Percentiles rank a stretch among this genome's conserved stretches.
Evolutionary conservation across 2,329 filamentous ascomycete species (phyloP).

Genomic region (Penicillium crustosum): DNA sequence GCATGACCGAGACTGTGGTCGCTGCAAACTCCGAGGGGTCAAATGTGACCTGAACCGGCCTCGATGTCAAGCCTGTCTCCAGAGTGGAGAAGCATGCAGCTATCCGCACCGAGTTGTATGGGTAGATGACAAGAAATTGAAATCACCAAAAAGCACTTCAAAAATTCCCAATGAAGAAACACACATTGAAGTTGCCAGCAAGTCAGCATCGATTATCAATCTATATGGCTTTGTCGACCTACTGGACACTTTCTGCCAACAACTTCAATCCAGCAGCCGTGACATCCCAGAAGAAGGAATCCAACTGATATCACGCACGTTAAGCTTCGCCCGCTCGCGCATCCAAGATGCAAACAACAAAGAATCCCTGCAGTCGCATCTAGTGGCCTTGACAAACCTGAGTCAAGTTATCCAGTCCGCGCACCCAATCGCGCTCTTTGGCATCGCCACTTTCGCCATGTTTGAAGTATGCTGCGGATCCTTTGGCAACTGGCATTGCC

Average conservation of each 20-base stretch:
- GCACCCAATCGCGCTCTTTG: conserved; percentile 46
- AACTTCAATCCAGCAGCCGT: conserved; percentile 22
- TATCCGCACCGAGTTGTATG: conserved; percentile 32
- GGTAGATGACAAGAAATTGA: conserved; percentile 17
- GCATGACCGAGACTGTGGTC: conserved; percentile 31
- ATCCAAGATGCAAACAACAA: conserved; percentile 22
- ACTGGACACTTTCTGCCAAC: conserved; percentile 26
- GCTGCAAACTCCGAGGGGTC: conserved; percentile 26
- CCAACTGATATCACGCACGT: conserved; percentile 26
- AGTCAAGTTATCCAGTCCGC: conserved; percentile 42
- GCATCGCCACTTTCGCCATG: conserved; percentile 48
- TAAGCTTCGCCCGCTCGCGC: conserved; percentile 26
- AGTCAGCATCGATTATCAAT: conserved; percentile 17
- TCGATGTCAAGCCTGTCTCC: conserved; percentile 27
- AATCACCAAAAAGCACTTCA: background rate
- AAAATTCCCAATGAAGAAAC: background rate
- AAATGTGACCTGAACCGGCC: conserved; percentile 36
- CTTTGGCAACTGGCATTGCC: conserved; percentile 42
- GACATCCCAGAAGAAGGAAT: conserved; percentile 25
- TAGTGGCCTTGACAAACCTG: conserved; percentile 40
- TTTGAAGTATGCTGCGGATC: conserved; percentile 47
- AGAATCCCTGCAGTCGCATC: conserved; percentile 28
- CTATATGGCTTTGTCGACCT: conserved; percentile 30
- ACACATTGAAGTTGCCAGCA: background rate
- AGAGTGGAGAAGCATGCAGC: conserved; percentile 20